Base-by-base conservation (phyloP, 164 flowering plant species). In the Chloranthus sessilifolius region DNA sequence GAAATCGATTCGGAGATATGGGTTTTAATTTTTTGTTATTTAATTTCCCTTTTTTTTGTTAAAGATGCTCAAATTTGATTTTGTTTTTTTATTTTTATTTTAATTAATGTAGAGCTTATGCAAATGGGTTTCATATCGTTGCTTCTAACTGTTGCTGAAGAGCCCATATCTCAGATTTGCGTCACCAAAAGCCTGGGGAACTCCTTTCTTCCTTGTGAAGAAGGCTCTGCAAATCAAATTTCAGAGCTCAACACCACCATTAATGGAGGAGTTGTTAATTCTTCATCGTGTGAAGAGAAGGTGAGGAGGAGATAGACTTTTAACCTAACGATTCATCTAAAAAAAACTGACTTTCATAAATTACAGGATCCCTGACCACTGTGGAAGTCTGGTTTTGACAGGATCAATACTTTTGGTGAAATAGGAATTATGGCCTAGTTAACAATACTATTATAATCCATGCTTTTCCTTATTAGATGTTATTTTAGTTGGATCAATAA, bases 91-190 rank as follows among this genome's bases (percentile, higher is more conserved):
- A 1, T 9, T 3, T 46, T 3, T 43, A 1, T 39, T 35, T 26
- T 5, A 3, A 17, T 31, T 25, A 12, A 17, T 48, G 52, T 17
- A 83, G 90, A 78, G 69, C 72, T 83, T 9, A 80, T 83, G 84
- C 77, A 77, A n/a, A 27, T 83, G 68, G 90, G 86, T n/a, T 80
- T 83, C 44, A 71, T 83, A 67, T 83, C 90, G 11, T 44, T 83
- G 55, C 76, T 83, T 5, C 59, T 83, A 8, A 72, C 77, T n/a
- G 70, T 76, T 5, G 17, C 48, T 1, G 71, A 73, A 65, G 63
- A 9, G 3, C 55, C 60, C 0, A 71, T 83, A 35, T 70, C 90
- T 2, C 15, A 48, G 0, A 69, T 80, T 15, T 83, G 90, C 25
- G 52, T 78, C n/a, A 29, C 77, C 0, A 17, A 53, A 37, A 48